These are phyloP conservation scores for Mycena maculata DNA, from an alignment of 768 basidiomycete species.

Conservation along the genomic window DNA sequence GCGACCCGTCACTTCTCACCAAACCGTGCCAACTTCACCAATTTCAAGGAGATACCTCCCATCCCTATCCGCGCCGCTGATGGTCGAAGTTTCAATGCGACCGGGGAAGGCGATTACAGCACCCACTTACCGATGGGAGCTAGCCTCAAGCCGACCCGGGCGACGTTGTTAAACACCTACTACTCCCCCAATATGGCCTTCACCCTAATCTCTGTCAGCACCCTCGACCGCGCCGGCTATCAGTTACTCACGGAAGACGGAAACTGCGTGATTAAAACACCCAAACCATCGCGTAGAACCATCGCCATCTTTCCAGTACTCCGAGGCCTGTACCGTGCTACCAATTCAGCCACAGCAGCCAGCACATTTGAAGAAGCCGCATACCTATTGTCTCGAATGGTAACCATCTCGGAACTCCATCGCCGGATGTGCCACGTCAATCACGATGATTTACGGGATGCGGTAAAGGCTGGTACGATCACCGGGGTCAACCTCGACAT, in stretches of 20 bases:
- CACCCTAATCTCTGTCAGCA: too few relatives aligned
- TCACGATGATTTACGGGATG: neutral
- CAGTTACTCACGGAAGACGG: slow-evolving; percentile 27
- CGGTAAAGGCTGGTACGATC: neutral
- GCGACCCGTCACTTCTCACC: slow-evolving; percentile 49
- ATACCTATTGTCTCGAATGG: neutral
- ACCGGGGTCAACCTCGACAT: neutral
- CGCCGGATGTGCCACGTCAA: neutral
- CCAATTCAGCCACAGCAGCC: neutral
- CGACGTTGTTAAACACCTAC: slow-evolving; percentile 39
- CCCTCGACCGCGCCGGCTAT: slow-evolving; percentile 37
- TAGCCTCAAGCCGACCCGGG: slow-evolving; percentile 32
- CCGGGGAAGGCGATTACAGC: slow-evolving; percentile 43
- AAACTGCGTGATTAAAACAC: slow-evolving; percentile 26
- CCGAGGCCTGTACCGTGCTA: neutral
- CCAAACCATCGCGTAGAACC: slow-evolving; percentile 16
- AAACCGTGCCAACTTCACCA: slow-evolving; percentile 39
- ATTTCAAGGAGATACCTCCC: slow-evolving; percentile 35
- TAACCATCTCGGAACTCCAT: neutral
- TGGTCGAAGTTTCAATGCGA: slow-evolving; percentile 40
- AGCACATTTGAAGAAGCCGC: neutral
- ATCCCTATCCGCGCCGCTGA: slow-evolving; percentile 44
- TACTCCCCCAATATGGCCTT: slow-evolving; percentile 43
- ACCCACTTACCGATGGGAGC: slow-evolving; percentile 40
- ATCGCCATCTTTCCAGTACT: neutral